Evolutionary conservation across 148 eudicot genomes (phyloP).

Genomic region (Salicornia ramosissima): DNA sequence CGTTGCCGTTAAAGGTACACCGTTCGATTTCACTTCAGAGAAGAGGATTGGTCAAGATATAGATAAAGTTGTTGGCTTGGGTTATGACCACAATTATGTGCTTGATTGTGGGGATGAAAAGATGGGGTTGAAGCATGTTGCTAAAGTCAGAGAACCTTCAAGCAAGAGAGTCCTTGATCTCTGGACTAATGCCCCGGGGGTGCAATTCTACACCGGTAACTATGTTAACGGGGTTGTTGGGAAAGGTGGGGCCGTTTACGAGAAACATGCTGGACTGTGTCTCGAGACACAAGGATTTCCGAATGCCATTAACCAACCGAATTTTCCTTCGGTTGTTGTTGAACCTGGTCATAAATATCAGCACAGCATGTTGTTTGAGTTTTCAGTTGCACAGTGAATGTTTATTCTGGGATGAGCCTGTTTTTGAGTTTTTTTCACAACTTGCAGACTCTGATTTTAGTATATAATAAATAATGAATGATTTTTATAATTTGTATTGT

Average conservation of each 20-base stretch:
- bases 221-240: conserved; percentile 80
- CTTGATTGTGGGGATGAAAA: conserved; percentile 83
- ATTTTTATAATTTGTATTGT: background rate
- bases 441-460: background rate
- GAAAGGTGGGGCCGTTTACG: conserved; percentile 77
- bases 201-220: conserved; percentile 93
- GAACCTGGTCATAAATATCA: conserved; percentile 71
- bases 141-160: conserved; percentile 53
- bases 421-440: background rate
- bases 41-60: conserved; percentile 67
- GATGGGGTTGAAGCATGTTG: conserved; percentile 73
- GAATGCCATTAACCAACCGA: conserved; percentile 69
- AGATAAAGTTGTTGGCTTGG: conserved; percentile 75
- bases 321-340: conserved; percentile 72
- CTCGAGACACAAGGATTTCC: conserved; percentile 97
- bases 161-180: conserved; percentile 72
- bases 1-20: conserved; percentile 62
- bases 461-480: background rate
- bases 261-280: conserved; percentile 71
- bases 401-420: background rate
- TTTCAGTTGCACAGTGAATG: conserved; percentile 47
- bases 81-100: conserved; percentile 91
- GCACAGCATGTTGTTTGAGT: conserved; percentile 86
- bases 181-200: conserved; percentile 89
- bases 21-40: conserved; percentile 83